Percentiles rank a stretch among this genome's conserved stretches.
Evolutionary conservation across 2,329 filamentous ascomycete genomes (phyloP).

Genomic region (Aureobasidium namibiae): DNA sequence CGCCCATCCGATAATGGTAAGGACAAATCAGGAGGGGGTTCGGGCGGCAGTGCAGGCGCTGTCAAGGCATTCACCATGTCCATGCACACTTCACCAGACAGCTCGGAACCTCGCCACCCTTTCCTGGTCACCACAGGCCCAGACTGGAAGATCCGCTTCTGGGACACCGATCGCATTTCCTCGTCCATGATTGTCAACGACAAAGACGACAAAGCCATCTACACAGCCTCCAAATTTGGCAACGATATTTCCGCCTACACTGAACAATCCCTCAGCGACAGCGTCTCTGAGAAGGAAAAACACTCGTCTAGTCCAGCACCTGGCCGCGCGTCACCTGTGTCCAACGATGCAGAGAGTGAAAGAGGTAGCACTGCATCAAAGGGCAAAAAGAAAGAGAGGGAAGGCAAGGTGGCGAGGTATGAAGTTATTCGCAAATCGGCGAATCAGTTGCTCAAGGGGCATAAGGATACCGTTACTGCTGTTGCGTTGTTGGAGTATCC

Average conservation of each 20-base stretch:
- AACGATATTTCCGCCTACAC: slow-evolving; percentile 34
- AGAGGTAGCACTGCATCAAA: slow-evolving; percentile 25
- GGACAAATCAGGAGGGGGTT: slow-evolving; percentile 35
- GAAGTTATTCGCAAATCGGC: slow-evolving; percentile 84
- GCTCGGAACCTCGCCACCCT: slow-evolving; percentile 63
- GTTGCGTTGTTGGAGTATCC: slow-evolving; percentile 81
- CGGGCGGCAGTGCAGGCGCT: slow-evolving; percentile 42
- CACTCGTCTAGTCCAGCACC: not conserved
- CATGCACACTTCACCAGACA: slow-evolving; percentile 60
- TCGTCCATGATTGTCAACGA: slow-evolving; percentile 76
- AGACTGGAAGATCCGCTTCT: slow-evolving; percentile 87
- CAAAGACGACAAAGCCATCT: slow-evolving; percentile 61
- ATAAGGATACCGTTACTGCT: slow-evolving; percentile 81
- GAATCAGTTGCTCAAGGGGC: slow-evolving; percentile 74
- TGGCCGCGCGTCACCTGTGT: not conserved
- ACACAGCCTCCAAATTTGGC: slow-evolving; percentile 40
- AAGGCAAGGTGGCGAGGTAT: slow-evolving; percentile 57
- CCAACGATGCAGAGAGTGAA: slow-evolving; percentile 17
- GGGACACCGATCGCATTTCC: slow-evolving; percentile 76
- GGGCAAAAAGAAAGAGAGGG: slow-evolving; percentile 21
- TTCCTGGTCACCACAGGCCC: slow-evolving; percentile 83
- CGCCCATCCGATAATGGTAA: slow-evolving; percentile 5
- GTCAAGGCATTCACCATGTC: slow-evolving; percentile 68
- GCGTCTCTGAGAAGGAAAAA: slow-evolving; percentile 1
- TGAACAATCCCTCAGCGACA: slow-evolving; percentile 15